Base-by-base conservation (phyloP, 371 early-diverging fungal genomes). In the Mucor velutinosus region DNA sequence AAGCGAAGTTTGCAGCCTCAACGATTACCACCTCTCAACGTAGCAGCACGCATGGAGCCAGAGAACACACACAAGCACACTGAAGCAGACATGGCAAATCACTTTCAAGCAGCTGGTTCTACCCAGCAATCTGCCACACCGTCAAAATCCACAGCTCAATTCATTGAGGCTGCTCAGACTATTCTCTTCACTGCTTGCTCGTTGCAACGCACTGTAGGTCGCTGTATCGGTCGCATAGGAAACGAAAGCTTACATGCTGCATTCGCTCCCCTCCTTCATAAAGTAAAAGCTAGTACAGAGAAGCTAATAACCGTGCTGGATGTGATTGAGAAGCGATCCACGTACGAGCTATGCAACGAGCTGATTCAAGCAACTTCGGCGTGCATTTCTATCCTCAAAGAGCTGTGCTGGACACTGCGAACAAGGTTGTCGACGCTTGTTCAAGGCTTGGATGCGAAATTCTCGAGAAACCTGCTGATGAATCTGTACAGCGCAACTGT, bases 401-500 rank as follows among this genome's bases (percentile, higher is more conserved):
- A 80, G 29, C 51, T 80, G 17, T 74, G 74, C 23, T 63, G 33
- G 21, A 25, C 64, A 15, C 21, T 77, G 4, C 67, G 71, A 21
- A 72, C 75, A n/a, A 51, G 75, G n/a, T 45, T 76, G 29, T 64
- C 78, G 8, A 63, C 58, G 0, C 59, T 80, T 0, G 69, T 72
- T n/a, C 81, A 77, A 51, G 63, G 61, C 2, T 51, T 80, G 10
- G 88, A 88, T 51, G 66, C 76, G 0, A 81, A 83, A 30, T 66
- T 76, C 30, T 74, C 78, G 51, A 72, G 88, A 35, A 80, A 84
- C 47, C 55, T 88, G 15, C 62, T 88, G 4, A 61, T 78, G 32
- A 64, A 72, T 39, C 66, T 88, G 1, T 83, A 88, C 60, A 81
- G 83, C 32, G 84, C 86, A 0, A 72, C 84, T 0, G 71, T 84